These are phyloP conservation scores for Tarenaya hassleriana DNA, from an alignment of 345 rosid species.

Conservation along the genomic window DNA sequence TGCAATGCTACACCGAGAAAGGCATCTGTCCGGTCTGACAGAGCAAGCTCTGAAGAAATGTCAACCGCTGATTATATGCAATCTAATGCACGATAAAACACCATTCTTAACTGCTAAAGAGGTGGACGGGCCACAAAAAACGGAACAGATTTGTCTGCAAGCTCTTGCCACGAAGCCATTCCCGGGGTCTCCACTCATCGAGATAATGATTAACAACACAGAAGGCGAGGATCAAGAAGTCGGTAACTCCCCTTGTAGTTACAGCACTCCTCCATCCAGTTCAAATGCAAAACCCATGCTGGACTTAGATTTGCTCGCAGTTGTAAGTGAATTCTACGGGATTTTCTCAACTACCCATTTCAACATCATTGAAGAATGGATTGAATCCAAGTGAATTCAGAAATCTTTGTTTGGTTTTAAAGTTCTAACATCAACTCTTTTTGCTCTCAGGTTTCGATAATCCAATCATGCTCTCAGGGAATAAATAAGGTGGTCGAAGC, in stretches of 20 bases:
- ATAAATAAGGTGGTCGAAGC: slow-evolving; percentile 59
- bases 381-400: no score
- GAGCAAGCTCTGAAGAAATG: slow-evolving; percentile 68
- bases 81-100: slow-evolving; percentile 65
- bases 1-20: slow-evolving; percentile 52
- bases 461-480: slow-evolving; percentile 63
- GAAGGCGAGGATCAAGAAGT: slow-evolving; percentile 42
- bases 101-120: slow-evolving; percentile 37
- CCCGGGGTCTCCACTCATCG: slow-evolving; percentile 39
- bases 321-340: slow-evolving; percentile 8
- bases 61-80: slow-evolving; percentile 58
- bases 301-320: slow-evolving; percentile 53
- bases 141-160: slow-evolving; percentile 69
- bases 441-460: slow-evolving; percentile 54
- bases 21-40: slow-evolving; percentile 52
- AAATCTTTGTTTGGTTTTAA: no score
- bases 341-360: background rate
- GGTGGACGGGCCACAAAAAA: slow-evolving; percentile 39
- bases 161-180: slow-evolving; percentile 49
- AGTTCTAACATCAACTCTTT: no score
- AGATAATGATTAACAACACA: slow-evolving; percentile 30
- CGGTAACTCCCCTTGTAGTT: slow-evolving; percentile 28
- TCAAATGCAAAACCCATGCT: slow-evolving; percentile 34
- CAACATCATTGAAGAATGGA: background rate
- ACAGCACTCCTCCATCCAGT: slow-evolving; percentile 31